Evolutionary conservation across 805 yeast genomes (phyloP).

Genomic region (Sugiyamaella boreocaroliniensis): DNA sequence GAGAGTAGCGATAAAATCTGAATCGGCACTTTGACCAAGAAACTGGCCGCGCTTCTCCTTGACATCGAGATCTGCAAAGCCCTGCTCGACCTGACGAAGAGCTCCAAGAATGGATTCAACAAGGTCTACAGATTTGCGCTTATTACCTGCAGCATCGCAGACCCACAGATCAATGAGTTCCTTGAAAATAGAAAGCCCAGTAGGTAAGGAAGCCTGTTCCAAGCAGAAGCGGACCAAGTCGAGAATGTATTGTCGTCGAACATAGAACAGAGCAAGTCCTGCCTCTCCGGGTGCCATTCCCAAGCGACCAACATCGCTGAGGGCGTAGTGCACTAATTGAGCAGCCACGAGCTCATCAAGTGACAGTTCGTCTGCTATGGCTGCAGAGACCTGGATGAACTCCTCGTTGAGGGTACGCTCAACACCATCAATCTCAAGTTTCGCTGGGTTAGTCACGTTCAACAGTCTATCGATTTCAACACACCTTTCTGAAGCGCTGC

Average conservation of each 20-base stretch:
- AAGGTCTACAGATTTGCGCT: background rate
- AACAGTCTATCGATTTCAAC: conserved; percentile 2
- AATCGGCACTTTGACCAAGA: conserved; percentile 42
- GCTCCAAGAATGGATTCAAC: background rate
- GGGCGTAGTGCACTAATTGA: conserved; percentile 52
- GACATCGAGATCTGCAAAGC: conserved; percentile 45
- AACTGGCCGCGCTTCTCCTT: conserved; percentile 45
- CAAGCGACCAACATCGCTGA: conserved; percentile 33
- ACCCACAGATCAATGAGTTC: background rate
- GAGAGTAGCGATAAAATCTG: conserved; percentile 42
- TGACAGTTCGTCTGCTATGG: conserved; percentile 56
- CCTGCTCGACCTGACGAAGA: conserved; percentile 40
- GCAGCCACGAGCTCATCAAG: conserved; percentile 75
- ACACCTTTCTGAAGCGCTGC: conserved; percentile 26
- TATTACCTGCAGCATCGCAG: conserved; percentile 1
- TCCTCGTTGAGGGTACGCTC: conserved; percentile 57
- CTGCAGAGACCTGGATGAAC: conserved; percentile 54
- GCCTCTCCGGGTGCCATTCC: conserved; percentile 29
- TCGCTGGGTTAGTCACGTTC: conserved; percentile 26
- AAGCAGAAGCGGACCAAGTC: conserved; percentile 31
- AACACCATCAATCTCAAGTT: conserved; percentile 44
- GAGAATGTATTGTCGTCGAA: conserved; percentile 66
- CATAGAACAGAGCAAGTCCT: conserved; percentile 62
- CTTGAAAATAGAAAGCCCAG: background rate
- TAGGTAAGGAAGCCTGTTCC: conserved; percentile 1